Conservation (phyloP, 176 grass and related monocot genomes). For the Phyllostachys edulis region DNA sequence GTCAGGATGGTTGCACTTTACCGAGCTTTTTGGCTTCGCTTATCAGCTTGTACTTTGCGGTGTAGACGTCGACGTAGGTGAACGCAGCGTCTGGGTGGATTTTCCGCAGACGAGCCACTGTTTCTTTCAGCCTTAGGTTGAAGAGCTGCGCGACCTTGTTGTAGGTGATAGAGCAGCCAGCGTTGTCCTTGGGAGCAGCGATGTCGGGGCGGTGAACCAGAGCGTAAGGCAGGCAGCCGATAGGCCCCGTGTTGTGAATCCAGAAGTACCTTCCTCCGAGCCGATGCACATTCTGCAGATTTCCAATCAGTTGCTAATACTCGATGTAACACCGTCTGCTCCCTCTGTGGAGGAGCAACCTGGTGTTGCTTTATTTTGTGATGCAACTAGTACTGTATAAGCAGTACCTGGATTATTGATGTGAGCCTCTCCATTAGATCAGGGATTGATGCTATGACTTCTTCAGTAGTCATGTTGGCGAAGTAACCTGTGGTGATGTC, state of each 20-base stretch:
- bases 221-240: constrained; percentile 89
- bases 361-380: not conserved
- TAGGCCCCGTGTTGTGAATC: constrained; percentile 94
- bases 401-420: constrained; percentile 61
- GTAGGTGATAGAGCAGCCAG: constrained; percentile 67
- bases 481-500: constrained; percentile 86
- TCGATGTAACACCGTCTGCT: not conserved
- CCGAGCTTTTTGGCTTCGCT: constrained; percentile 62
- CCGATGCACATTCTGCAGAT: constrained; percentile 49
- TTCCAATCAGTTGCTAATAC: not conserved
- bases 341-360: not conserved
- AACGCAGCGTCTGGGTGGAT: constrained; percentile 50
- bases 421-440: constrained; percentile 73
- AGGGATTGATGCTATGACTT: constrained; percentile 68
- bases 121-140: constrained; percentile 72
- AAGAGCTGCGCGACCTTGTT: constrained; percentile 78
- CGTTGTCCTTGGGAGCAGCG: constrained; percentile 31
- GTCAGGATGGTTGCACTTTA: constrained; percentile 8
- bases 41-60: constrained; percentile 78
- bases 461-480: constrained; percentile 50
- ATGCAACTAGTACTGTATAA: not conserved
- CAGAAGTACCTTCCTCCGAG: constrained; percentile 83
- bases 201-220: constrained; percentile 43
- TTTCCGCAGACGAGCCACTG: constrained; percentile 61
- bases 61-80: constrained; percentile 88